A percentile compares a stretch with the other conserved stretches of the same genome.
Evolutionary conservation across 169 alveolate genomes (phyloP).

Genomic region (Plasmodium gaboni): DNA sequence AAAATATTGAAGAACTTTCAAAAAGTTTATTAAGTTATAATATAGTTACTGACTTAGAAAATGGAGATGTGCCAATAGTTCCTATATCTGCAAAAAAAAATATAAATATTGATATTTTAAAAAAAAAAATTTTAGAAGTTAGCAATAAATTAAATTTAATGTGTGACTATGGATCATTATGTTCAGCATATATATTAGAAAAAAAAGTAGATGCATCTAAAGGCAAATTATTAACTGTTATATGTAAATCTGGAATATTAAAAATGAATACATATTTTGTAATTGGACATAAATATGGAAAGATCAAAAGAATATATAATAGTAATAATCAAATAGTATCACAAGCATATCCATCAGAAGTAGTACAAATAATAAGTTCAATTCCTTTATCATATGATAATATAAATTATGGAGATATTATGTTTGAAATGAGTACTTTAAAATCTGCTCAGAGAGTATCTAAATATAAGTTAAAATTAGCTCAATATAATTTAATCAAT

Average conservation of each 20-base stretch:
- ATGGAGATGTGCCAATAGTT: slow-evolving; percentile 86
- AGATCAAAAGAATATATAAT: slow-evolving; percentile 76
- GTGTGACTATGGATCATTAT: slow-evolving; percentile 77
- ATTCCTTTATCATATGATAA: slow-evolving; percentile 30
- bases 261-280: slow-evolving; percentile 72
- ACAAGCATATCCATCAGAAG: slow-evolving; percentile 83
- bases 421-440: slow-evolving; percentile 82
- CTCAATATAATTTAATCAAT: slow-evolving; percentile 76
- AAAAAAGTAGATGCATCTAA: slow-evolving; percentile 77
- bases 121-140: slow-evolving; percentile 82
- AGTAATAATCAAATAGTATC: slow-evolving; percentile 49
- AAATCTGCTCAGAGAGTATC: slow-evolving; percentile 79
- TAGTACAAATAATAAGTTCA: slow-evolving; percentile 77
- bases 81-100: slow-evolving; percentile 91
- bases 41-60: slow-evolving; percentile 81
- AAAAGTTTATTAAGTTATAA: slow-evolving; percentile 81
- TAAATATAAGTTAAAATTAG: slow-evolving; percentile 85
- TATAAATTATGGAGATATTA: slow-evolving; percentile 80
- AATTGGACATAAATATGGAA: slow-evolving; percentile 52
- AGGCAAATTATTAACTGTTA: slow-evolving; percentile 80
- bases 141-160: slow-evolving; percentile 84
- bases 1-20: slow-evolving; percentile 68
- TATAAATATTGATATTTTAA: slow-evolving; percentile 85
- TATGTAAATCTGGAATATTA: slow-evolving; percentile 80
- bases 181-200: slow-evolving; percentile 84